A percentile compares a stretch with the other conserved stretches of the same genome.
Conservation (phyloP, 148 eudicot species). For the Simmondsia chinensis region DNA sequence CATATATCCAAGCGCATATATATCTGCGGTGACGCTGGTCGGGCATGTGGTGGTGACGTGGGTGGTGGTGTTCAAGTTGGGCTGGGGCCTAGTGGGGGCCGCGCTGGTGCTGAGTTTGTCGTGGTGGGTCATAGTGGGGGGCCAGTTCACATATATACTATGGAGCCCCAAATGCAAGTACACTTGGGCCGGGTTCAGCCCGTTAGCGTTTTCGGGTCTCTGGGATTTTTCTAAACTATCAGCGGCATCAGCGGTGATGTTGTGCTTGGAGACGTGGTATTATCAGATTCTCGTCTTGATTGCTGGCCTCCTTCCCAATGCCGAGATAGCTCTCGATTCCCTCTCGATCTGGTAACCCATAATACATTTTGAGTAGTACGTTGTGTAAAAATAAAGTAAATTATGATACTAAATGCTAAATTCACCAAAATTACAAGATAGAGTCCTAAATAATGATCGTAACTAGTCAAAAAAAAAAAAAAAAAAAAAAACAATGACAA, state of each 20-base stretch:
- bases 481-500: too few relatives aligned
- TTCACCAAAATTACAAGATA: too few relatives aligned
- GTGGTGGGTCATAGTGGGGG: slow-evolving; percentile 46
- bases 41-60: slow-evolving; percentile 25
- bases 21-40: slow-evolving; percentile 23
- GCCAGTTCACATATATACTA: slow-evolving; percentile 34
- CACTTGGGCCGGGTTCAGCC: slow-evolving; percentile 42
- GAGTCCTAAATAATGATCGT: too few relatives aligned
- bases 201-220: slow-evolving; percentile 34
- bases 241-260: slow-evolving; percentile 44
- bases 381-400: too few relatives aligned
- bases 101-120: slow-evolving; percentile 36
- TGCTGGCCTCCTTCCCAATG: slow-evolving; percentile 34
- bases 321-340: slow-evolving; percentile 43
- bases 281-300: slow-evolving; percentile 32
- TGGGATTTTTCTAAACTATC: slow-evolving; percentile 33
- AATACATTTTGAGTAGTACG: too few relatives aligned
- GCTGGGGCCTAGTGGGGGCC: slow-evolving; percentile 41
- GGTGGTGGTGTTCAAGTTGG: slow-evolving; percentile 19
- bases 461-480: too few relatives aligned
- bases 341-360: slow-evolving; percentile 39
- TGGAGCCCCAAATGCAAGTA: slow-evolving; percentile 18
- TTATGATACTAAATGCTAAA: too few relatives aligned
- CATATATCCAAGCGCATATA: slow-evolving; percentile 34
- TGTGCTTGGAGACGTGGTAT: slow-evolving; percentile 54